Base-by-base conservation (phyloP, 2,329 filamentous ascomycete genomes). In the Epichloe hybrida region DNA sequence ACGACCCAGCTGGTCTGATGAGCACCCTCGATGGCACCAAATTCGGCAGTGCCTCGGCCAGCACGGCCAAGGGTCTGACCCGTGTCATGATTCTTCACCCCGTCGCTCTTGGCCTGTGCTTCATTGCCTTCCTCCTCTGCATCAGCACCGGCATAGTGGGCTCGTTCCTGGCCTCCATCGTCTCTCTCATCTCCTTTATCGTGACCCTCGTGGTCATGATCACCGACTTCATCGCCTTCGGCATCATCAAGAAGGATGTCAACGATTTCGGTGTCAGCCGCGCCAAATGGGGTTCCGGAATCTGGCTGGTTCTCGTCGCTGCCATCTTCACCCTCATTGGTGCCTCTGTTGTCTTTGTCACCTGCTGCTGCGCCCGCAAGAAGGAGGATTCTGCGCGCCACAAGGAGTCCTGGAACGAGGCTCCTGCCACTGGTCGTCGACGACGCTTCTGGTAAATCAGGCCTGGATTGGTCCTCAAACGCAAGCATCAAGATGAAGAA, bases 71-170 rank as follows among this genome's bases (percentile, higher is more conserved):
- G 55, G 67, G 64, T 31, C 69, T 83, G 40, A 81, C 79, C 41
- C 68, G 70, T 55, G 75, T 77, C 54, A 77, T 83, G 77, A 64
- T 83, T 49, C 71, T 84, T 52, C 80, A 83, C 66, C 78, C 80
- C 31, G 66, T 83, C 58, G 76, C 72, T n/a, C 71, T 72, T 53
- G 77, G 67, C 50, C 62, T 82, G 3, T 68, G 72, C 57, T 81
- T 82, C 66, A 67, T 81, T 54, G 75, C 77, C 53, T 81, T 81
- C 64, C 59, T 80, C 45, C 66, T 80, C 46, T 73, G 73, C 44
- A 62, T 78, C 37, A 73, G 73, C 53, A 66, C 76, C 2, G 75
- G 76, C 52, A 56, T 76, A 47, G 53, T 79, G 51, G 77, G 77
- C 54, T 74, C 75, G 0, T 62, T 82, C 21, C 55, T 76, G 35